Evolutionary conservation across 345 rosid species (phyloP).

Genomic region (Clausena lansium): DNA sequence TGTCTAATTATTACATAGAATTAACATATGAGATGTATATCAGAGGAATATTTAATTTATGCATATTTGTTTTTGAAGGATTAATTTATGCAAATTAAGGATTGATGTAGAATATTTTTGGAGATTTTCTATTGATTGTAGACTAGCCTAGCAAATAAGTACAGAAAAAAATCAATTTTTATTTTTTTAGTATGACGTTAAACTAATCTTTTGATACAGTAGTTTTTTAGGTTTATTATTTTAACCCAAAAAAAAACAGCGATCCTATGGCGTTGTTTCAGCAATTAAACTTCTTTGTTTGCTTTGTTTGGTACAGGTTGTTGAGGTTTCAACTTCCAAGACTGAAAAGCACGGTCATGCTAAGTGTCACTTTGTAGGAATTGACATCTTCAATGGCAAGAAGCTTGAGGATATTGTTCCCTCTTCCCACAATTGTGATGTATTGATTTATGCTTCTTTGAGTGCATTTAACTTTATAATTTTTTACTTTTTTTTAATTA

Average conservation of each 20-base stretch:
- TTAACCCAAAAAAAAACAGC: too few relatives aligned
- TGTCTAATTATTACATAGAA: not conserved
- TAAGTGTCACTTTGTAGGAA: constrained; percentile 81
- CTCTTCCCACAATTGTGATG: constrained; percentile 87
- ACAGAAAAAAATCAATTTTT: too few relatives aligned
- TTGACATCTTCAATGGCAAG: constrained; percentile 80
- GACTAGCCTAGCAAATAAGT: too few relatives aligned
- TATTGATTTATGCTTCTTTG: constrained; percentile 11
- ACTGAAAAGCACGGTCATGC: constrained; percentile 91
- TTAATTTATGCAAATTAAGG: too few relatives aligned
- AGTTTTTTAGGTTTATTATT: too few relatives aligned
- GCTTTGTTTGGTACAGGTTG: constrained; percentile 46
- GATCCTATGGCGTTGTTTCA: too few relatives aligned
- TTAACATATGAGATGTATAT: not conserved
- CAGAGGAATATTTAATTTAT: too few relatives aligned
- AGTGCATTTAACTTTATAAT: too few relatives aligned
- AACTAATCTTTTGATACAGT: too few relatives aligned
- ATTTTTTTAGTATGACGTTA: too few relatives aligned
- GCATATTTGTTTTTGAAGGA: too few relatives aligned
- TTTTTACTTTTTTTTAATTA: too few relatives aligned
- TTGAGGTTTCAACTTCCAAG: constrained; percentile 83
- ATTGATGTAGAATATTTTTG: not conserved
- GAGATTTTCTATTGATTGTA: not conserved
- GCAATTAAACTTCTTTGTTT: not conserved
- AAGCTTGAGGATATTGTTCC: constrained; percentile 89